Percentiles rank a stretch among this genome's conserved stretches.
phyloP scores from a whole-genome alignment of 305 asterid genomes.

The Solanum hybrid region DNA sequence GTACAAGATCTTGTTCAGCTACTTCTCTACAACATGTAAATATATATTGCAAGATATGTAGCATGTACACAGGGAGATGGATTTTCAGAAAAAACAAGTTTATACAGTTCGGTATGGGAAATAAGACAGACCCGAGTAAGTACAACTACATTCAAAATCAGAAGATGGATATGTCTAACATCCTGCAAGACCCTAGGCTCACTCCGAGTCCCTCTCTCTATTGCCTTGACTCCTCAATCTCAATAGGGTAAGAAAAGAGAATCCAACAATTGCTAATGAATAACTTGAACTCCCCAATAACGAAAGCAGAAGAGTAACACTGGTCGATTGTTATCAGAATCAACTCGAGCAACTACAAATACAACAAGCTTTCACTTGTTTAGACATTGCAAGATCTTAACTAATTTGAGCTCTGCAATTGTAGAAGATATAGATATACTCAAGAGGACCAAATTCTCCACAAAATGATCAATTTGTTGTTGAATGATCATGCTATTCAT shows the following conservation, averaged over 20 bases:
- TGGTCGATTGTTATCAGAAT: neutral
- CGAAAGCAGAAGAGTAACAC: neutral
- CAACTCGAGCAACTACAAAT: neutral
- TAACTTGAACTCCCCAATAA: neutral
- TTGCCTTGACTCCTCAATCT: neutral
- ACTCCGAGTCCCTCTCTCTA: neutral
- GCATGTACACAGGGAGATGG: neutral
- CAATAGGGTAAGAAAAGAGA: neutral
- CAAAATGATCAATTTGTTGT: neutral
- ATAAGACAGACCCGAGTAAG: neutral
- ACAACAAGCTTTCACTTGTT: neutral
- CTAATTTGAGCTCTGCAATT: neutral
- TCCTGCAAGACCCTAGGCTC: neutral
- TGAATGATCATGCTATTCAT: neutral
- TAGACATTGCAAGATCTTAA: neutral
- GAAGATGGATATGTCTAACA: neutral
- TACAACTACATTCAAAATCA: neutral
- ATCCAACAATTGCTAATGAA: neutral
- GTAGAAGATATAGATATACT: neutral
- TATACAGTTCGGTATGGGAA: neutral
- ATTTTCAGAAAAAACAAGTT: neutral
- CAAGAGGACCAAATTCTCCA: neutral
- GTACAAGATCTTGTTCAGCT: neutral
- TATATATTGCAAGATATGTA: neutral
- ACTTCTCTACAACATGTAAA: neutral